Evolutionary conservation across 495 filamentous ascomycete genomes (phyloP).

Genomic region (Podospora pseudopauciseta): DNA sequence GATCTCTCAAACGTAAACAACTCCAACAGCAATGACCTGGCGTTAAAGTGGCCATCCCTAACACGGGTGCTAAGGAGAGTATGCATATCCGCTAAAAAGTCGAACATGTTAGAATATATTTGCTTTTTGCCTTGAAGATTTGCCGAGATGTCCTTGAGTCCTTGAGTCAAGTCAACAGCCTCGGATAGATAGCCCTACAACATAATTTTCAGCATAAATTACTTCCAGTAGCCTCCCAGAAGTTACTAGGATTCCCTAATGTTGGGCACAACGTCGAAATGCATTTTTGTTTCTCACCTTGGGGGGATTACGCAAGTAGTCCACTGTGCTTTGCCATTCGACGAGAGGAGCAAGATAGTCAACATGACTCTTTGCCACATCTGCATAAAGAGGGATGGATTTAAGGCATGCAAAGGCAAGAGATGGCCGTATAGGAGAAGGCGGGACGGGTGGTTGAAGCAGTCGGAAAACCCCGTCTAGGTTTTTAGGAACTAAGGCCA

Average conservation of each 20-base stretch:
- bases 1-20: slow-evolving; percentile 18
- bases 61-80: slow-evolving; percentile 5
- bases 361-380: slow-evolving; percentile 14
- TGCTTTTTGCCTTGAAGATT: slow-evolving; percentile 15
- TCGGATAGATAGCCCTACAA: slow-evolving; percentile 35
- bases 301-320: slow-evolving; percentile 44
- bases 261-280: no score
- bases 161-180: slow-evolving; percentile 38
- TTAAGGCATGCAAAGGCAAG: slow-evolving; percentile 24
- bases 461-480: background rate
- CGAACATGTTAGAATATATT: slow-evolving; percentile 42
- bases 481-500: slow-evolving; percentile 9
- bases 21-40: slow-evolving; percentile 9
- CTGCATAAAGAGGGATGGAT: slow-evolving; percentile 22
- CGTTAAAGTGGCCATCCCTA: slow-evolving; percentile 20
- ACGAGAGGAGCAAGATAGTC: slow-evolving; percentile 17
- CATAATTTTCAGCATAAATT: no score
- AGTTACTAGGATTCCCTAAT: no score
- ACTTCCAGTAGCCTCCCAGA: no score
- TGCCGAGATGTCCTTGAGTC: slow-evolving; percentile 34
- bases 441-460: slow-evolving; percentile 10
- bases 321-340: slow-evolving; percentile 38
- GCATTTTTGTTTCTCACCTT: background rate
- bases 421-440: slow-evolving; percentile 20
- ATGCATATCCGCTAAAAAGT: slow-evolving; percentile 43